Base-by-base conservation (phyloP, 495 filamentous ascomycete species). In the Penicillium macrosclerotiorum region DNA sequence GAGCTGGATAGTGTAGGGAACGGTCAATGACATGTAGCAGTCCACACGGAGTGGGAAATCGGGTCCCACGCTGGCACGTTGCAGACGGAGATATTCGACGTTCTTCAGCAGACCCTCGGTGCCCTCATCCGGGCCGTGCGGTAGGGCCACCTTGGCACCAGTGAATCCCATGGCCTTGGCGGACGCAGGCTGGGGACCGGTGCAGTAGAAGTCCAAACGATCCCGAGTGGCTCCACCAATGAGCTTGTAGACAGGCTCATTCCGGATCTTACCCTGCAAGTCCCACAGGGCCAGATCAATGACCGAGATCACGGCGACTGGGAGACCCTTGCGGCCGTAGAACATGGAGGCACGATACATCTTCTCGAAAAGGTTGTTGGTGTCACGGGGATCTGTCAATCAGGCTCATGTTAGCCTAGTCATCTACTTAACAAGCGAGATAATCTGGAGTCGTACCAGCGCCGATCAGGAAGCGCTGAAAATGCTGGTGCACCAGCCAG, bases 261-360 rank as follows among this genome's bases (percentile, higher is more conserved):
- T 84, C 47, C 90, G 79, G 42, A 96, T 78, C 71, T 96, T 95
- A 41, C 90, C 90, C 5, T 89, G 67, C 17, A 96, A 71, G 73
- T 96, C 90, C 90, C 90, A 96, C 22, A 95, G 71, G 2, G 90
- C 90, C 37, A 96, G 72, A 54, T 96, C 90, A 55, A 96, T 91
- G 49, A 94, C 90, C 0, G 88, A 93, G 62, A 96, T 96, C 57
- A 90, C 86, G 25, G 90, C 90, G 9, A 91, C 80, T 2, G 90
- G 84, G 18, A 96, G 78, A 14, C 90, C 90, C 66, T 95, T 96
- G 46, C 90, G 82, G 36, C 90, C 90, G 60, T 96, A 95, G 76
- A 94, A 96, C 85, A 94, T 92, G 27, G 88, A 91, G 8, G 79
- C 89, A 24, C 89, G 84, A 71, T 95, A 96, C 90, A 96, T 95